phyloP scores from a whole-genome alignment of 2,329 filamentous ascomycete species.

The Atkinsonella hypoxylon region DNA sequence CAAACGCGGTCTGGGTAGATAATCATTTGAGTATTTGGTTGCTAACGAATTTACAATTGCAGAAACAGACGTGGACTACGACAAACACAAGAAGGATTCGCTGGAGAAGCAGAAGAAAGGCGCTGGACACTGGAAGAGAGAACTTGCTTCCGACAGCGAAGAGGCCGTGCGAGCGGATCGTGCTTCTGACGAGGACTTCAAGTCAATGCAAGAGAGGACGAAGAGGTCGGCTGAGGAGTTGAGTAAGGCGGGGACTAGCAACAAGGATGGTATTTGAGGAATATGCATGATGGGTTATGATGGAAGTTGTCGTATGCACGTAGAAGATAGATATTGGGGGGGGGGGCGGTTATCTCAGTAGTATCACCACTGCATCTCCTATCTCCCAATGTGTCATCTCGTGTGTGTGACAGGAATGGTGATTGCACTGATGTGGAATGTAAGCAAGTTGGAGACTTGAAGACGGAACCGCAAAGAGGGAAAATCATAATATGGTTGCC shows the following conservation, averaged over 20 bases:
- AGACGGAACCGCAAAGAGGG: too few relatives aligned
- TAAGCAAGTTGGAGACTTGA: too few relatives aligned
- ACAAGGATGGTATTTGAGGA: constrained; percentile 28
- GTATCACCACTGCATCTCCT: too few relatives aligned
- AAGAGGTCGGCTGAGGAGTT: constrained; percentile 37
- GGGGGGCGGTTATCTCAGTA: too few relatives aligned
- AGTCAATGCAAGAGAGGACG: constrained; percentile 45
- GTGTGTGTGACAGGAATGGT: too few relatives aligned
- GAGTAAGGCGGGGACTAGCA: constrained; percentile 35
- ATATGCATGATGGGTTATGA: not conserved
- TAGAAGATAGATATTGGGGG: too few relatives aligned
- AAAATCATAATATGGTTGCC: too few relatives aligned
- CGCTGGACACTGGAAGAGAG: constrained; percentile 63
- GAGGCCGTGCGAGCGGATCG: constrained; percentile 62
- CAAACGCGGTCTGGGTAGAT: too few relatives aligned
- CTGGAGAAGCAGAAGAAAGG: constrained; percentile 58
- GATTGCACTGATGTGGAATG: too few relatives aligned
- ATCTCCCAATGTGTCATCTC: too few relatives aligned
- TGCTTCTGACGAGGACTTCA: constrained; percentile 24
- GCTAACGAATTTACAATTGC: not conserved
- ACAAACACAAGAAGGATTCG: constrained; percentile 49
- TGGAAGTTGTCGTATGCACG: too few relatives aligned
- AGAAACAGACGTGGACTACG: constrained; percentile 30
- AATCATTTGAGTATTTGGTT: too few relatives aligned
- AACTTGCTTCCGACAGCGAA: constrained; percentile 69